Evolutionary conservation across 768 basidiomycete genomes (phyloP), one percentile per base, ranked within the genome.

Genomic region (Lentinula detonsa): DNA sequence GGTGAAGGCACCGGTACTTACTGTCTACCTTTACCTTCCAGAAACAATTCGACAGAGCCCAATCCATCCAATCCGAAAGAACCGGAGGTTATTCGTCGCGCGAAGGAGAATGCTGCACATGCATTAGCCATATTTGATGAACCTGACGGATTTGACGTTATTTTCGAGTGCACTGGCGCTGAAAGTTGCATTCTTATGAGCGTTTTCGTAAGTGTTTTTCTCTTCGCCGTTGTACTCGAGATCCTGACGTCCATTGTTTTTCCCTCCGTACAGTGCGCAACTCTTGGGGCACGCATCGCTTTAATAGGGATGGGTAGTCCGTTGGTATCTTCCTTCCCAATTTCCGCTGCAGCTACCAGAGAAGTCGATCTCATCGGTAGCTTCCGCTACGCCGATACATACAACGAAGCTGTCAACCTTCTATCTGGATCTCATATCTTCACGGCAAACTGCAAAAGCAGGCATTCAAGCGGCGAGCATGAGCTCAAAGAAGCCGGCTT

Each of bases 261-360:
- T 40, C 55, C 34, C 57, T 59, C 54, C 61, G 45, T 57, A 37
- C 71, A 94, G 93, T 84, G 87, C 67, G 93, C 95, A 15, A 78
- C 81, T 56, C 79, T 90, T 16, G 95, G 95, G 55, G 92, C 93
- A 54, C 93, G 90, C 70, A 92, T 97, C 60, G 87, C 93, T 81
- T 90, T 94, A 67, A 85, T 98, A 65, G 96, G 96, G 21, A 98
- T 98, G 96, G 96, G 96, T 65, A 85, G 93, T 15, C 84, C 88
- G 61, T 89, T 87, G 67, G 84, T 88, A 15, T 51, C 59, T 60
- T 78, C 82, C 64, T 79, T 97, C 58, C 96, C 96, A n/a, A 81
- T 95, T 60, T 88, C 89, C 46, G 80, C 83, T 33, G 91, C 94
- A 43, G 88, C 92, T 15, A 73, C 87, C 60, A 87, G 95, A 56